These are phyloP conservation scores for Colletotrichum noveboracense DNA, from an alignment of 2,329 filamentous ascomycete genomes.

Conservation along the genomic window DNA sequence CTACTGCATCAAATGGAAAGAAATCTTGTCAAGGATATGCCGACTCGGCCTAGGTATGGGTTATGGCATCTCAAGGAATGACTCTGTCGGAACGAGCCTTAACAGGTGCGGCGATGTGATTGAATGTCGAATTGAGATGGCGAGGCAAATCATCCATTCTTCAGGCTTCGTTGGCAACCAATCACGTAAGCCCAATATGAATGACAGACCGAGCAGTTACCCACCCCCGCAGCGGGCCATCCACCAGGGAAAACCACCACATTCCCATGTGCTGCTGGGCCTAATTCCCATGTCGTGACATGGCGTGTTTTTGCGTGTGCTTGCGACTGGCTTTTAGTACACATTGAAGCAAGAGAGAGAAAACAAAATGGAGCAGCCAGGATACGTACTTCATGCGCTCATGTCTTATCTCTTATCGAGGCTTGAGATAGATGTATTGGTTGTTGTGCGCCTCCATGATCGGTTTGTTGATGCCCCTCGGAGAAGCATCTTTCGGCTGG, in stretches of 20 bases:
- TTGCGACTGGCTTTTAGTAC: not conserved
- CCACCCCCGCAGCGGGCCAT: not conserved
- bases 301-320: not conserved
- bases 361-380: not conserved
- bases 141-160: not conserved
- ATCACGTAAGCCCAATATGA: not conserved
- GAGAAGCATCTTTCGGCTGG: constrained; percentile 19
- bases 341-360: not conserved
- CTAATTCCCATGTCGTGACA: not conserved
- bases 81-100: not conserved
- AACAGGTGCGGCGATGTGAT: not conserved
- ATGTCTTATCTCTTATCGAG: constrained; percentile 9
- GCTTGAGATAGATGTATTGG: not conserved
- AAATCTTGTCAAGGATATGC: not conserved
- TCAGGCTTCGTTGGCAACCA: not conserved
- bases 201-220: not conserved
- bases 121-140: not conserved
- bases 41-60: not conserved
- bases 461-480: constrained; percentile 2
- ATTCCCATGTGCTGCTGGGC: not conserved
- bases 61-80: not conserved
- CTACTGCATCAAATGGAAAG: not conserved
- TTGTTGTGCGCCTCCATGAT: not conserved
- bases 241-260: not conserved
- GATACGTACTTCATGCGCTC: not conserved